phyloP scores from a whole-genome alignment of 768 basidiomycete genomes.

The Trametes meyenii region DNA sequence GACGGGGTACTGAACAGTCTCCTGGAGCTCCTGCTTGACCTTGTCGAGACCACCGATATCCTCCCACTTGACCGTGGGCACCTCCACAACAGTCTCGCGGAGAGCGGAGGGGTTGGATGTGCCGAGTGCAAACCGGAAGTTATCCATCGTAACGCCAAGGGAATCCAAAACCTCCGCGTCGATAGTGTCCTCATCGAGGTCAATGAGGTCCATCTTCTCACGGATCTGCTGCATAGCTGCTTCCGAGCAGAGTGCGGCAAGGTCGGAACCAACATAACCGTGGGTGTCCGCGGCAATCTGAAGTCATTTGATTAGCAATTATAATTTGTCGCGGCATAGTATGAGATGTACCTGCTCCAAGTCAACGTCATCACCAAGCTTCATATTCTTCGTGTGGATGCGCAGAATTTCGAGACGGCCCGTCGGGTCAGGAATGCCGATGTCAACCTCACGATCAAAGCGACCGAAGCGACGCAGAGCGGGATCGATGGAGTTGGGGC shows the following conservation, averaged over 20 bases:
- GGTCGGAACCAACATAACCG: constrained; percentile 98
- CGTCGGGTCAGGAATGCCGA: constrained; percentile 98
- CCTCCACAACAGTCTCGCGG: constrained; percentile 98
- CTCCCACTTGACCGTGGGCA: constrained; percentile 98
- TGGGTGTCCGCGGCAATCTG: constrained; percentile 99
- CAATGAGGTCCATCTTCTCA: constrained; percentile 99
- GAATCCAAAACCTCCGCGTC: constrained; percentile 99
- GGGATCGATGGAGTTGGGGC: constrained; percentile 99
- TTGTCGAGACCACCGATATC: constrained; percentile 99
- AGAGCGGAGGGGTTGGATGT: constrained; percentile 97
- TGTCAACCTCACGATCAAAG: constrained; percentile 99
- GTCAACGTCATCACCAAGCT: constrained; percentile 94
- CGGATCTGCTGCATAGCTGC: constrained; percentile 99
- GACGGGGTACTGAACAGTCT: constrained; percentile 99
- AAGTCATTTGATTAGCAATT: not conserved
- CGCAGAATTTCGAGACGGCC: constrained; percentile 98
- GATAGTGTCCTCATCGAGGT: constrained; percentile 96
- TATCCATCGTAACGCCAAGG: constrained; percentile 99
- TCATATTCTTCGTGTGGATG: constrained; percentile 99
- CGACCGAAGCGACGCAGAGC: constrained; percentile 98
- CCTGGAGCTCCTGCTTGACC: constrained; percentile 98
- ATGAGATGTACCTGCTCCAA: constrained; percentile 81
- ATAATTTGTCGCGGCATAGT: not conserved
- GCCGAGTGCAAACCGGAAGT: constrained; percentile 99
- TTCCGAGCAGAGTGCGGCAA: constrained; percentile 97